Percentiles rank a stretch among this genome's conserved stretches.
These are phyloP conservation scores for Melianthus villosus DNA, from an alignment of 441 rosid genomes.

Conservation along the genomic window DNA sequence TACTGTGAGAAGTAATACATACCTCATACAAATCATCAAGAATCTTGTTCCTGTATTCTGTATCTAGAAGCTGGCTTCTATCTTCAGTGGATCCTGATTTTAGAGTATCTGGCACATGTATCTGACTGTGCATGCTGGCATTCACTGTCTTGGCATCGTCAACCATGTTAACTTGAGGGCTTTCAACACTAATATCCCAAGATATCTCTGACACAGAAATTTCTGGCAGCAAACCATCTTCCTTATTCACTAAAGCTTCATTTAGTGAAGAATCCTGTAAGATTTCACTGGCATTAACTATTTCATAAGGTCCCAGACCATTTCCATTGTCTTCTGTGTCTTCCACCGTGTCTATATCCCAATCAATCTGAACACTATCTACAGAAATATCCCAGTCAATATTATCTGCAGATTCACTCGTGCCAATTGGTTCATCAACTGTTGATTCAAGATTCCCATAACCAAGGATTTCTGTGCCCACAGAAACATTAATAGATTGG, in stretches of 20 bases:
- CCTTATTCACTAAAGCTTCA: conserved; percentile 27
- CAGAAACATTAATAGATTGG: conserved; percentile 56
- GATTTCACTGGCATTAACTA: conserved; percentile 68
- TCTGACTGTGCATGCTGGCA: conserved; percentile 24
- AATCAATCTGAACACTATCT: conserved; percentile 64
- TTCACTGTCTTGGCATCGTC: conserved; percentile 27
- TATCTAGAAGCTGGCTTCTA: conserved; percentile 77
- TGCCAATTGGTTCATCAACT: conserved; percentile 23
- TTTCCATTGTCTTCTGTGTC: conserved; percentile 58
- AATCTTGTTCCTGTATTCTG: conserved; percentile 78
- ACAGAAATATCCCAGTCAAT: conserved; percentile 93
- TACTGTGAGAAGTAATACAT: conserved; percentile 7
- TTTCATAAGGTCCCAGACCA: conserved; percentile 85
- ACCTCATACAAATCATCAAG: conserved; percentile 94
- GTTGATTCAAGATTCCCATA: conserved; percentile 22
- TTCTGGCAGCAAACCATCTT: conserved; percentile 23
- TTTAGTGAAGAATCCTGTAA: conserved; percentile 22
- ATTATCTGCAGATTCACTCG: conserved; percentile 32
- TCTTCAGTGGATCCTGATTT: conserved; percentile 26
- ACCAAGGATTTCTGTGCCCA: conserved; percentile 29
- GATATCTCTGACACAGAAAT: conserved; percentile 48
- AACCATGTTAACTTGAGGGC: conserved; percentile 58
- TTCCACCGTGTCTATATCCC: conserved; percentile 82
- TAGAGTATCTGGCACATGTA: conserved; percentile 22
- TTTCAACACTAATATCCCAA: conserved; percentile 86